Conservation (phyloP, 148 eudicot species). For the Arbutus unedo region DNA sequence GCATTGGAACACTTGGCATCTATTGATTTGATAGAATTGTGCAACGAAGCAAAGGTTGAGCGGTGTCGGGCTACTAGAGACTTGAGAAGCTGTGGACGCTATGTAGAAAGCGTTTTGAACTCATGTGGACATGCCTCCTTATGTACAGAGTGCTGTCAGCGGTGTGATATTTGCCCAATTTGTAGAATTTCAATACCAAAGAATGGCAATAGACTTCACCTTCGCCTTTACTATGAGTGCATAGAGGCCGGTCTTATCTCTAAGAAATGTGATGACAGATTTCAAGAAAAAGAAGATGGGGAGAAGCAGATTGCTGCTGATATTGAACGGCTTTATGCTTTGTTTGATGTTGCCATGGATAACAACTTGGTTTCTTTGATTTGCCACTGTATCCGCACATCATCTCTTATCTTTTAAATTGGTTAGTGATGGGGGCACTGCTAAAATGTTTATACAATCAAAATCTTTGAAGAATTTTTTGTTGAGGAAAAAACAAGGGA, state of each 20-base stretch:
- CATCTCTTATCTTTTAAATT: conserved; percentile 1
- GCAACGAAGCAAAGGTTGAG: conserved; percentile 93
- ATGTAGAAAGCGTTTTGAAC: conserved; percentile 61
- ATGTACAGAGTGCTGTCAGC: conserved; percentile 88
- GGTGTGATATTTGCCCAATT: conserved; percentile 86
- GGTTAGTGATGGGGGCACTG: not conserved
- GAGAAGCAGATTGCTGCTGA: conserved; percentile 58
- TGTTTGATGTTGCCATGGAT: conserved; percentile 93
- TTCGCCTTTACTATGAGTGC: conserved; percentile 92
- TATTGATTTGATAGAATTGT: conserved; percentile 79
- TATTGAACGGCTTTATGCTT: conserved; percentile 73
- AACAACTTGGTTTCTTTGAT: conserved; percentile 75
- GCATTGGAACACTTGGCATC: conserved; percentile 81
- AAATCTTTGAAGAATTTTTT: not conserved
- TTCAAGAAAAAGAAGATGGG: conserved; percentile 55
- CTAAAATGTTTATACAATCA: not conserved
- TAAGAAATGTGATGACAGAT: conserved; percentile 54
- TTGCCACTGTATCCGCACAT: conserved; percentile 88
- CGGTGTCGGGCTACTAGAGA: conserved; percentile 93
- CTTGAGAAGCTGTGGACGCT: conserved; percentile 84
- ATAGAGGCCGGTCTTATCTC: conserved; percentile 85
- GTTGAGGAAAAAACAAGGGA: not conserved
- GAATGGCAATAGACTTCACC: conserved; percentile 51
- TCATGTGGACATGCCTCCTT: conserved; percentile 96
- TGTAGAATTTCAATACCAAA: conserved; percentile 67